These are phyloP conservation scores for Alternaria atra DNA, from an alignment of 2,329 filamentous ascomycete species.

Conservation along the genomic window DNA sequence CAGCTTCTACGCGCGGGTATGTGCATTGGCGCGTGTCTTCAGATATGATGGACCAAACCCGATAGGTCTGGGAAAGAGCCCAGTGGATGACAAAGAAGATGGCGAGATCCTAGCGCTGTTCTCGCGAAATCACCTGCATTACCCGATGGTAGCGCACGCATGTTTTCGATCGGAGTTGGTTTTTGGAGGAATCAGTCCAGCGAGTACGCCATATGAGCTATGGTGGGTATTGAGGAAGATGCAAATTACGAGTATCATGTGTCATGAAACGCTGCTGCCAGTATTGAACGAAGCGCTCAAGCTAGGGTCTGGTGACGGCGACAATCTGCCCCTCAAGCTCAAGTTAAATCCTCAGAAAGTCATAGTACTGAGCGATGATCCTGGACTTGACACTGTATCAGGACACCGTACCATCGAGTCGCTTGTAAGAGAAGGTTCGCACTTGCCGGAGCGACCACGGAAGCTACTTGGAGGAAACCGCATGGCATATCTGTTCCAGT, in stretches of 20 bases:
- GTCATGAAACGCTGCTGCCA: conserved; percentile 38
- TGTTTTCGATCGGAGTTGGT: conserved; percentile 42
- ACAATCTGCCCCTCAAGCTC: conserved; percentile 30
- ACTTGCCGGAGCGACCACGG: conserved; percentile 26
- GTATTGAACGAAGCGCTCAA: conserved; percentile 37
- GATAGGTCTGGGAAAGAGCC: conserved; percentile 27
- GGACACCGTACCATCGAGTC: conserved; percentile 37
- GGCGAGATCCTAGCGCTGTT: conserved; percentile 44
- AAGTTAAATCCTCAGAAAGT: conserved; percentile 35
- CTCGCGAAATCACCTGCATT: conserved; percentile 42
- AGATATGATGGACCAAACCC: conserved; percentile 42
- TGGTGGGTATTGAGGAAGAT: conserved; percentile 47
- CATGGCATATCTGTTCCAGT: conserved; percentile 44
- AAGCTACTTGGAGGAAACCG: conserved; percentile 35
- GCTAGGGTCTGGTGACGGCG: conserved; percentile 34
- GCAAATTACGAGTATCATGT: conserved; percentile 41
- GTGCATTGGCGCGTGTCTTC: conserved; percentile 39
- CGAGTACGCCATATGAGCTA: conserved; percentile 41
- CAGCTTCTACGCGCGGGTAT: conserved; percentile 36
- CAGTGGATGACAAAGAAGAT: conserved; percentile 33
- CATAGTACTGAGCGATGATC: conserved; percentile 38
- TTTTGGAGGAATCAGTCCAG: conserved; percentile 45
- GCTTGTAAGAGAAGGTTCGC: conserved; percentile 30
- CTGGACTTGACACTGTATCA: conserved; percentile 23
- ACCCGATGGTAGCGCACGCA: conserved; percentile 42